Base-by-base conservation (phyloP, 345 rosid genomes). In the Brassica juncea region DNA sequence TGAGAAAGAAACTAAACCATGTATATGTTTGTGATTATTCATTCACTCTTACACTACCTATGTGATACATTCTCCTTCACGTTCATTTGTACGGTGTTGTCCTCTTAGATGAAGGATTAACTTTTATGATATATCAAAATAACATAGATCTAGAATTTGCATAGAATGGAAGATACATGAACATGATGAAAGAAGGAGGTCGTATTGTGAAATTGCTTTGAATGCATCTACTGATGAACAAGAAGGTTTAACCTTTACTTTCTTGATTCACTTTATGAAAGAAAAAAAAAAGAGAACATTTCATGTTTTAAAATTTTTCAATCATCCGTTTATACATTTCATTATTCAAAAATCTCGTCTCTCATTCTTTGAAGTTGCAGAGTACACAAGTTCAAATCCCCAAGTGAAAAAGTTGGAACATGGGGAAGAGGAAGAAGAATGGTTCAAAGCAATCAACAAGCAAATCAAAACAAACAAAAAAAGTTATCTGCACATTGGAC, bases 401-500 rank as follows among this genome's bases (percentile, higher is more conserved):
- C 78, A 59, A 61, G 55, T 54, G 78, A 78, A 71, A 73, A 71
- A 71, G 72, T 73, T 71, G 77, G 60, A 68, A 69, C 66, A 67
- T 72, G 64, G 59, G 55, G 55, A 66, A 70, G 67, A 52, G 39
- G 58, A 75, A 64, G 58, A 73, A 49, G 71, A 80, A 74, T 73
- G 65, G 47, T 47, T 68, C 11, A 68, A 65, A 68, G 71, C 42
- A 80, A 80, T 12, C 55, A 47, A 80, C 66, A 27, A 32, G 5
- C 25, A 64, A 63, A 78, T 60, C 64, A 59, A 59, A 39, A 39
- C 19, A 4, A 2, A 35, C 15, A 27, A 47, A 32, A 63, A 61
- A 64, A 67, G 58, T 75, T 90, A 88, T 87, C 84, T 90, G 88
- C 94, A 88, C 85, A 90, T 83, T 34, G 94, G 94, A 27, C 87